Evolutionary conservation across 2,329 filamentous ascomycete species (phyloP).

Genomic region (Thielaviopsis ethacetica): DNA sequence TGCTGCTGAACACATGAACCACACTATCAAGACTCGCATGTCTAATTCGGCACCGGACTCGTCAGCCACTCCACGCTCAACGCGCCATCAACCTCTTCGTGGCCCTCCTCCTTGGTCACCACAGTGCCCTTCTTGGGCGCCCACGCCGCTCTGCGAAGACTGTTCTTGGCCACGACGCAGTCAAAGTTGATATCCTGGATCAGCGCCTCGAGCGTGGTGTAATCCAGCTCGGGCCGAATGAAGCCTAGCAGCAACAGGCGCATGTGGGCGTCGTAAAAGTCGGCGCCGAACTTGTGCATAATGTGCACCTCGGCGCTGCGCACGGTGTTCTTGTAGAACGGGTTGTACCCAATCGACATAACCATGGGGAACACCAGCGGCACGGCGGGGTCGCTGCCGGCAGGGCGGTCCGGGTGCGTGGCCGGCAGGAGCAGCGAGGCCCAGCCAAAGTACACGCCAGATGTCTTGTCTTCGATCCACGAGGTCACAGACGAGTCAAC

Average conservation of each 20-base stretch:
- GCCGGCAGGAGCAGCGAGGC: conserved; percentile 50
- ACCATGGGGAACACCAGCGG: conserved; percentile 60
- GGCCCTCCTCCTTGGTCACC: conserved; percentile 16
- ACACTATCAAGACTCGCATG: neutral
- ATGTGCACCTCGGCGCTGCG: conserved; percentile 84
- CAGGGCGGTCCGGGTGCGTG: conserved; percentile 26
- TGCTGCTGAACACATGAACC: neutral
- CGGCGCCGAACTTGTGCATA: conserved; percentile 55
- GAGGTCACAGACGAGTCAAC: conserved; percentile 45
- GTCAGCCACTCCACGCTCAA: conserved; percentile 26
- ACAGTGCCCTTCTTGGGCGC: conserved; percentile 24
- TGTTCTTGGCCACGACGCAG: conserved; percentile 64
- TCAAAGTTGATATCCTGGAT: conserved; percentile 80
- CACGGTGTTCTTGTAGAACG: conserved; percentile 85
- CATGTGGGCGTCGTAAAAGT: conserved; percentile 77
- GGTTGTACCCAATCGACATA: conserved; percentile 92
- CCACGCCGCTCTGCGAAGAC: conserved; percentile 52
- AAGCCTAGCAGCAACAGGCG: conserved; percentile 71
- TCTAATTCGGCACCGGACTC: conserved; percentile 15
- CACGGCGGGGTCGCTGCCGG: conserved; percentile 16
- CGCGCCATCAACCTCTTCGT: conserved; percentile 13
- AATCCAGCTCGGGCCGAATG: conserved; percentile 80
- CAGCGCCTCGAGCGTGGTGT: conserved; percentile 65
- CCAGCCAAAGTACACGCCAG: conserved; percentile 90
- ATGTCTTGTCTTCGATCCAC: conserved; percentile 48